A percentile compares a stretch with the other conserved stretches of the same genome.
phyloP scores from a whole-genome alignment of 2,329 filamentous ascomycete species.

The Trichoderma harzianum region DNA sequence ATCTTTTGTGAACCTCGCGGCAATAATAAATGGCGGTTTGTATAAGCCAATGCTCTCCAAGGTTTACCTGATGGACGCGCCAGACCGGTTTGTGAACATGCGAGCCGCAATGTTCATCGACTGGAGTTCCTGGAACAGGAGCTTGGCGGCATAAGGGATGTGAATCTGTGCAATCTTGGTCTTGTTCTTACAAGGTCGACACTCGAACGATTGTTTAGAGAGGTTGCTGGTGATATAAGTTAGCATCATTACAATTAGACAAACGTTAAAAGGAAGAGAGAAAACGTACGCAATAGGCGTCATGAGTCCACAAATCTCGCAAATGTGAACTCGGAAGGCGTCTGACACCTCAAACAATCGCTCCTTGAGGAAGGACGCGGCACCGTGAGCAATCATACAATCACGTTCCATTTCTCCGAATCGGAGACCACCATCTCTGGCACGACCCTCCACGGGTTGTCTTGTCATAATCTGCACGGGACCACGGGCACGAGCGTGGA shows the following conservation, averaged over 20 bases:
- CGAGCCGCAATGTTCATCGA: conserved; percentile 98
- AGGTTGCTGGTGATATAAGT: conserved; percentile 63
- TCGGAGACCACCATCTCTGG: conserved; percentile 92
- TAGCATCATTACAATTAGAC: conserved; percentile 26
- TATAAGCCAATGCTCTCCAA: conserved; percentile 2
- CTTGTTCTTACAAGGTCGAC: conserved; percentile 97
- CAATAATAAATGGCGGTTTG: conserved; percentile 11
- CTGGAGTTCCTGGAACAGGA: conserved; percentile 96
- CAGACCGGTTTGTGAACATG: conserved; percentile 89
- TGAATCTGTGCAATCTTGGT: conserved; percentile 97
- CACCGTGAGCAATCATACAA: conserved; percentile 99
- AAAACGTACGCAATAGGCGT: conserved; percentile 91
- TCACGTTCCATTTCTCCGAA: conserved; percentile 99
- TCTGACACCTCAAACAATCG: conserved; percentile 95
- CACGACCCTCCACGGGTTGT: conserved; percentile 97
- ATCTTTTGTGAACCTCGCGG: background rate
- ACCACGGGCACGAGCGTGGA: conserved; percentile 95
- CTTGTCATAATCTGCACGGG: conserved; percentile 96
- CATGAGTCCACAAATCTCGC: conserved; percentile 98
- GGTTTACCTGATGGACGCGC: conserved; percentile 63
- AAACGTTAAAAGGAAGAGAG: background rate
- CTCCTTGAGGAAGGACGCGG: conserved; percentile 95
- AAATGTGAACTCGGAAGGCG: conserved; percentile 96
- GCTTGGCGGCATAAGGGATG: conserved; percentile 95
- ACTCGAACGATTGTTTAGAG: conserved; percentile 94